Evolutionary conservation across 345 rosid species (phyloP).

Genomic region (Murraya koenigii): DNA sequence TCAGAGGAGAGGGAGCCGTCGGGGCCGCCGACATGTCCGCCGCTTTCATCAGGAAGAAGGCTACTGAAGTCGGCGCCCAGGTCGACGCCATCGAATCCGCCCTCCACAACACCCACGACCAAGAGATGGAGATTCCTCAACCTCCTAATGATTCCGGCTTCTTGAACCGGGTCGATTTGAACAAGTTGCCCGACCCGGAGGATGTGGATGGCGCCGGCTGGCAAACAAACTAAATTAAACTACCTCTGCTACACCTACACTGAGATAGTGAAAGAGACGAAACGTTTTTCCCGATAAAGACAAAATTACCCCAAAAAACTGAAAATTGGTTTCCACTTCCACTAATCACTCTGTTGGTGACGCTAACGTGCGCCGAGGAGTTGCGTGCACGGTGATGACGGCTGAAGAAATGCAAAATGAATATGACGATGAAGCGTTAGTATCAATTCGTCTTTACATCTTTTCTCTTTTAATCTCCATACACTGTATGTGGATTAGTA

Average conservation of each 20-base stretch:
- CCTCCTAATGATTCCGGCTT: conserved; percentile 14
- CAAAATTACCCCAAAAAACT: neutral
- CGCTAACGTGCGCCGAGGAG: conserved; percentile 34
- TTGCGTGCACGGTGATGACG: conserved; percentile 14
- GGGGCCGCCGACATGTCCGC: conserved; percentile 67
- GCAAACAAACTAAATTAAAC: conserved; percentile 27
- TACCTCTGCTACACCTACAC: too few species aligned
- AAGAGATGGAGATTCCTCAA: conserved; percentile 17
- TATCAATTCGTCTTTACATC: neutral
- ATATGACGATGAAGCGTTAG: conserved; percentile 11
- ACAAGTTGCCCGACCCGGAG: conserved; percentile 93
- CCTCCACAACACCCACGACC: conserved; percentile 34
- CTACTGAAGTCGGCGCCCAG: conserved; percentile 86
- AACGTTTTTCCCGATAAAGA: too few species aligned
- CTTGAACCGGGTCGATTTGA: conserved; percentile 76
- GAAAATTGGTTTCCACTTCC: neutral
- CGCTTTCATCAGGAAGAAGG: conserved; percentile 79
- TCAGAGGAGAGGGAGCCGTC: conserved; percentile 46
- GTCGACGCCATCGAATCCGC: conserved; percentile 83
- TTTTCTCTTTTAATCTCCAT: neutral
- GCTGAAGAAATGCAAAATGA: conserved; percentile 14
- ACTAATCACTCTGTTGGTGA: neutral
- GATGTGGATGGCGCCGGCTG: conserved; percentile 57
- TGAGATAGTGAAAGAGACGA: neutral
- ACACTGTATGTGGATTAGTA: neutral